Evolutionary conservation across 2,329 filamentous ascomycete genomes (phyloP), one percentile per base, ranked within the genome.

Genomic region (Colletotrichum sp.): DNA sequence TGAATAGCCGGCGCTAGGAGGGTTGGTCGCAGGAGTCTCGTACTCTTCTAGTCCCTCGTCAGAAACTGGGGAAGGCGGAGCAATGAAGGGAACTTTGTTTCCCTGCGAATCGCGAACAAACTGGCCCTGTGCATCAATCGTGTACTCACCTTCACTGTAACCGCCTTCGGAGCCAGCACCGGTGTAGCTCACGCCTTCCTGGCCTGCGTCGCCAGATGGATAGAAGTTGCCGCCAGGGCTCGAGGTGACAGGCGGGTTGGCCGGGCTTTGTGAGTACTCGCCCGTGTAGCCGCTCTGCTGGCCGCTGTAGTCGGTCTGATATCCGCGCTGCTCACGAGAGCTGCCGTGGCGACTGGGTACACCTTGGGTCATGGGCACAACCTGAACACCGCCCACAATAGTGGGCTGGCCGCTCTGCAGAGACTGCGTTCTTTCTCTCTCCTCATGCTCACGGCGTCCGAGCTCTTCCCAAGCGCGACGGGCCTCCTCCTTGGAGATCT

Each of bases 391-490:
- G 65, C 96, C 96, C 10, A 99, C 95, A 65, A 98, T 89, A 2
- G 96, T 98, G 16, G 96, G 95, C 76, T 96, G 93, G 8, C 97
- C 97, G 78, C 95, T 94, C 80, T 97, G 93, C 28, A 99, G 88
- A n/a, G 95, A 96, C 32, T 92, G 90, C 3, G 95, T 97, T 62
- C 95, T 92, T 78, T 98, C 96, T 8, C 96, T 92, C 84, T 98
- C 96, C 85, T 98, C 95, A 82, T 98, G 95, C 84, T 99, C 97
- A 68, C 96, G 92, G 68, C 96, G 92, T 28, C 97, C 97, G 2
- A 99, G 91, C 85, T 99, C 97, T 86, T 99, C 97, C 97, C 97
- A 99, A 2, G 97, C 97, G 73, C 97, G 92, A 44, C 96, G 93
- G 10, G 97, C 96, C 85, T 99, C 97, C 80, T 98, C 96, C 82